These are phyloP conservation scores for Ploettnerulaceae sp. DNA, from an alignment of 2,329 filamentous ascomycete species.

Conservation along the genomic window DNA sequence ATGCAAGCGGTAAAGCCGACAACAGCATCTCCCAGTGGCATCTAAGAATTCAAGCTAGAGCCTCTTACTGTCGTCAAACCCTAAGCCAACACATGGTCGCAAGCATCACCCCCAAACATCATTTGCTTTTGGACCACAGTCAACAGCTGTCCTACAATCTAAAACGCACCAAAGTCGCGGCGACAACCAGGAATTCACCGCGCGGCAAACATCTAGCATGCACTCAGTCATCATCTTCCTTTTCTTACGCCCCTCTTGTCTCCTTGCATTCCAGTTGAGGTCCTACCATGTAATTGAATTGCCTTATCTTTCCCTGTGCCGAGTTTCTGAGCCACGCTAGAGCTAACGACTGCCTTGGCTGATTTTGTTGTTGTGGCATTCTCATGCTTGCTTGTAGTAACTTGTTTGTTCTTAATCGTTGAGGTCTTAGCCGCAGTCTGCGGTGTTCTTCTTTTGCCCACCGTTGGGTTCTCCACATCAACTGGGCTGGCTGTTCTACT, in stretches of 20 bases:
- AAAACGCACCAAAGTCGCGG: not conserved
- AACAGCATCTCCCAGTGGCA: not conserved
- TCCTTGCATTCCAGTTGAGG: not conserved
- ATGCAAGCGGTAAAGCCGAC: not conserved
- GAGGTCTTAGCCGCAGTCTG: not conserved
- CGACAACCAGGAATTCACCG: not conserved
- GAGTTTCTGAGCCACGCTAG: not conserved
- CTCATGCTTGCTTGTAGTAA: too few relatives aligned
- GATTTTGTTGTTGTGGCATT: too few relatives aligned
- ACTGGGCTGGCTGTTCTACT: not conserved
- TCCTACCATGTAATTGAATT: not conserved
- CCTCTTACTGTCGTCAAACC: too few relatives aligned
- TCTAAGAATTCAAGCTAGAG: too few relatives aligned
- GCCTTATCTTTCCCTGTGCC: not conserved
- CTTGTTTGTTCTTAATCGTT: too few relatives aligned
- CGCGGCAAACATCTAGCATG: not conserved
- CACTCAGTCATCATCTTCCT: not conserved
- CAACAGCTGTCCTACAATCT: too few relatives aligned
- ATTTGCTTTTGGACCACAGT: too few relatives aligned
- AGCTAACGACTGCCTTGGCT: too few relatives aligned
- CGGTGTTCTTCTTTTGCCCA: not conserved
- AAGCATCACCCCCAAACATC: too few relatives aligned
- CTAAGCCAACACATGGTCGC: too few relatives aligned
- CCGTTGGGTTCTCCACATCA: not conserved
- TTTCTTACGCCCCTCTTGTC: not conserved